Evolutionary conservation across 2,329 filamentous ascomycete genomes (phyloP), one percentile per base, ranked within the genome.

Genomic region (Fusarium sp.): DNA sequence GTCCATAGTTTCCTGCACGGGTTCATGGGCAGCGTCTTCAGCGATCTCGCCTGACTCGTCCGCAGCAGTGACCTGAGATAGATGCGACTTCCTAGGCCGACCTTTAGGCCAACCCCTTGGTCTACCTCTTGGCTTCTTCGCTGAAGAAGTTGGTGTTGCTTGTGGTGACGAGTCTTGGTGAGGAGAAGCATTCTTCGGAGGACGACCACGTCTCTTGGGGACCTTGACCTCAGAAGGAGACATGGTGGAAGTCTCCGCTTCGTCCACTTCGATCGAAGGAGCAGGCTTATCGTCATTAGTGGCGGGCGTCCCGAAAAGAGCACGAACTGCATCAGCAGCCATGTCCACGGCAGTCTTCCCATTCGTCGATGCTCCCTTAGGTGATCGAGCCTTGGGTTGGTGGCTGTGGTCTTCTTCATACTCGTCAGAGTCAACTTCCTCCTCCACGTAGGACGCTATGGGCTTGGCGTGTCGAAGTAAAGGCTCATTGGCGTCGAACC

Each of bases 401-500:
- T 83, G 65, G n/a, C 80, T 72, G 38, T 86, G 84, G 12, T 86
- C 81, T 17, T 85, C 85, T 35, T 88, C 86, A 5, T 85, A 83
- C 9, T 82, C 80, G 25, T 84, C 83, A 10, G 78, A 65, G 8
- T 84, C 82, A 38, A 72, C 38, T 50, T 89, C 85, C 33, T 87
- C 87, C 58, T 89, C 87, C 4, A 86, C 80, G 63, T 90, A 90
- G 2, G 88, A 89, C 33, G 84, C 73, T 73, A 80, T 85, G 7
- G 88, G 88, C 71, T 86, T 88, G 10, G 88, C 87, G 69, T 89
- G 87, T 25, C 88, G 84, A 22, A 90, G 81, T 12, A 82, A 80
- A 25, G 87, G 87, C 35, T 87, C 82, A 20, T 89, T 85, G 2
- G 84, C 83, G 54, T 87, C 85, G 76, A 78, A 86, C 3, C 75